Evolutionary conservation across 768 basidiomycete species (phyloP), one percentile per base, ranked within the genome.

Genomic region (Vishniacozyma victoriae): DNA sequence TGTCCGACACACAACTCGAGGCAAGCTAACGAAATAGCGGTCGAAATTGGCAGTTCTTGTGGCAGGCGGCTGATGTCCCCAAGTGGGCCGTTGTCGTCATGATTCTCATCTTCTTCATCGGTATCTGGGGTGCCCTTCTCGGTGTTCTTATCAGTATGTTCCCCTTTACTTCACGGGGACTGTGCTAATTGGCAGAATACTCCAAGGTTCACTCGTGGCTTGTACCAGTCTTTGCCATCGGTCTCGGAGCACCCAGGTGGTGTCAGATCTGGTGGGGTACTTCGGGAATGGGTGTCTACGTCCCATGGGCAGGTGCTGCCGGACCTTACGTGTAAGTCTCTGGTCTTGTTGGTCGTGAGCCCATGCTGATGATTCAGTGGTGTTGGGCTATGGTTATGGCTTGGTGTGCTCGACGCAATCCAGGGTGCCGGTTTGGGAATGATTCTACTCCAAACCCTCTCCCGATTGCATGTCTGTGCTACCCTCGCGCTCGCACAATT

Each of bases 241-340:
- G 91, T 63, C 79, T 95, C 45, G 91, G 91, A 36, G 87, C 88
- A 23, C 91, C 91, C 11, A 75, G 87, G 63, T 95, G 91, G 91
- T 93, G 91, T 76, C 91, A 93, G 76, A 93, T 91, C 82, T 74
- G 91, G 39, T 95, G 91, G 91, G 90, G 91, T 62, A 91, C 89
- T 7, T 93, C 90, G 4, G 90, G 88, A 25, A 79, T 95, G 36
- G 91, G 87, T 3, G 74, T 91, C 14, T 95, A 93, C 68, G 84
- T 95, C 50, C 89, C 91, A 4, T 95, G 91, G 91, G 91, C 86
- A 2, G 89, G 91, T 11, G 67, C 66, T 11, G 81, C 78, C 3
- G 91, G 91, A 15, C 87, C 90, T 19, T 95, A 92, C 68, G 81
- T 93, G 46, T 69, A 39, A 53, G 64, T 59, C 11, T 3, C 15